Evolutionary conservation across 208 protist genomes (phyloP), one percentile per base, ranked within the genome.

Genomic region (Trypanosomatidae sp.): DNA sequence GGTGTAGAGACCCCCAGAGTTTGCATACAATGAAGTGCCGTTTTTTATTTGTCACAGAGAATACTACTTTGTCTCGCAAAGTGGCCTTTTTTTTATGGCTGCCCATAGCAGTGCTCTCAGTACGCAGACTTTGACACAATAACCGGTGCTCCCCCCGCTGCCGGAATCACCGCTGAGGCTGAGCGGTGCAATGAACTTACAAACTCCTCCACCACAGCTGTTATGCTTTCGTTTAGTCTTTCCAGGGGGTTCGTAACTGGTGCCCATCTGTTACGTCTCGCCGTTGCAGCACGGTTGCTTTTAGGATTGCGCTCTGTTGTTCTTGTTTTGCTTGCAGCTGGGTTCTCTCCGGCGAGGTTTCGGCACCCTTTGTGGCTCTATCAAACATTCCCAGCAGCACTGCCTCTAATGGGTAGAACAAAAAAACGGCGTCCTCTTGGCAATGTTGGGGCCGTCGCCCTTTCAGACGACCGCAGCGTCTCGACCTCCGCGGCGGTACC

Each of bases 361-460:
- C 19, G 39, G 56, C 68, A 13, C n/a, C 3, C 19, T 55, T 43
- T 19, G 36, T n/a, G 2, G 25, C 9, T 6, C 25, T 19, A 52
- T 78, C 67, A 47, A 62, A 65, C 15, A 39, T 69, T 58, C 69
- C 67, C 60, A 73, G 66, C 13, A 73, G 22, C 3, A 73, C 43
- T 9, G 5, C 43, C 43, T 73, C 50, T 36, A 8, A 72, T 69
- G 60, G 67, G 68, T 17, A 69, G 67, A n/a, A 66, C 1, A 43
- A 25, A 19, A 69, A 25, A 1, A 25, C 6, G 3, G 73, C 47
- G 56, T 67, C 71, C 9, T 71, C 59, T 9, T 71, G 53, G 1
- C 39, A 66, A 15, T 58, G 13, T 1, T 55, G 28, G 43, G 69
- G 73, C 44, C 0, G 66, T 33, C 1, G 66, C n/a, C 7, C 4